These are phyloP conservation scores for Psilocybe azurescens DNA, from an alignment of 768 basidiomycete genomes.

Conservation along the genomic window DNA sequence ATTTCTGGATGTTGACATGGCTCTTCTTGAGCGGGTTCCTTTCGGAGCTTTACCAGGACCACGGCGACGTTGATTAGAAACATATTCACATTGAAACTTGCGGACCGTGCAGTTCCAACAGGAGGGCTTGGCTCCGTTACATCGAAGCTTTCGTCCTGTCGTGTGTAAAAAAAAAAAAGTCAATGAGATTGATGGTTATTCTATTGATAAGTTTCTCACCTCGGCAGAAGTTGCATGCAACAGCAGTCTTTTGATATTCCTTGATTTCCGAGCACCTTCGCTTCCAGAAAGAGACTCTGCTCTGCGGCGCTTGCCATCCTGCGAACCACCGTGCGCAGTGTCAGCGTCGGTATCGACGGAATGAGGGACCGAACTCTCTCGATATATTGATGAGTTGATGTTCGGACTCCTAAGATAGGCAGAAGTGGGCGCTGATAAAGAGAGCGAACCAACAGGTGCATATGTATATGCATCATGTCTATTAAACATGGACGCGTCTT, in stretches of 20 bases:
- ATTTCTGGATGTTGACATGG: conserved; percentile 16
- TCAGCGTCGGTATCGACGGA: conserved; percentile 28
- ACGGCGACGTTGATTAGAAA: conserved; percentile 56
- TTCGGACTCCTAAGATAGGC: conserved; percentile 20
- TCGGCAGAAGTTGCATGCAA: conserved; percentile 84
- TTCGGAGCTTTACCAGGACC: conserved; percentile 80
- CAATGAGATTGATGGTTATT: neutral
- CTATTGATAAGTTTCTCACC: conserved; percentile 43
- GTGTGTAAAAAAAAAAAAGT: conserved; percentile 13
- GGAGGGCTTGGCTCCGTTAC: conserved; percentile 67
- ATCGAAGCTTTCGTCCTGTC: conserved; percentile 75
- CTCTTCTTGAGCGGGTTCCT: conserved; percentile 54
- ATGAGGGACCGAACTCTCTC: conserved; percentile 18
- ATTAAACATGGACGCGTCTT: conserved; percentile 15
- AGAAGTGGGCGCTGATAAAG: conserved; percentile 22
- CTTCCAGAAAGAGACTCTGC: conserved; percentile 28
- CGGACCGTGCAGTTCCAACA: conserved; percentile 70
- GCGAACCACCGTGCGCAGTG: conserved; percentile 29
- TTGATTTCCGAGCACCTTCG: conserved; percentile 32
- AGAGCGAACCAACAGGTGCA: conserved; percentile 20
- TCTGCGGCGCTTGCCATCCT: conserved; percentile 35
- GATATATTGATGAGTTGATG: conserved; percentile 14
- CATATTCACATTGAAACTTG: conserved; percentile 57
- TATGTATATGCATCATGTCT: conserved; percentile 23
- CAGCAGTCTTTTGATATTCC: conserved; percentile 52